Percentiles rank a stretch among this genome's conserved stretches.
Conservation (phyloP, 176 grass and related monocot species). For the Aegilops sharonensis region DNA sequence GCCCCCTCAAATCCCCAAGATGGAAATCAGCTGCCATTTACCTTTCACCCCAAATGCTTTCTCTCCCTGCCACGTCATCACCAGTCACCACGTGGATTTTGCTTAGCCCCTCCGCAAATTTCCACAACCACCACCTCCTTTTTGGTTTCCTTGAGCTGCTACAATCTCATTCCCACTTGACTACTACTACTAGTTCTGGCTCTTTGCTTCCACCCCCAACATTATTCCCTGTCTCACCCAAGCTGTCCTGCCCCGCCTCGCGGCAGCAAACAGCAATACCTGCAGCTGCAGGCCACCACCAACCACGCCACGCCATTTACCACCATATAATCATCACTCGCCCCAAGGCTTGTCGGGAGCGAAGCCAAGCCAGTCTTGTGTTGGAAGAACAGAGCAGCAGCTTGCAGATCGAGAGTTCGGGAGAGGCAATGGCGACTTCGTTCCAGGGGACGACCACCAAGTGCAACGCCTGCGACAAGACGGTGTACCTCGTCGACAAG, state of each 20-base stretch:
- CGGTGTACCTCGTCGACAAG: conserved; percentile 98
- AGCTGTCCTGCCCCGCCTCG: conserved; percentile 44
- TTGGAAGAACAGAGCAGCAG: background rate
- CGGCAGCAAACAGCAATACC: conserved; percentile 26
- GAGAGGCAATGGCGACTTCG: conserved; percentile 43
- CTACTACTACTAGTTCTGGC: background rate
- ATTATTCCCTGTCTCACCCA: conserved; percentile 35
- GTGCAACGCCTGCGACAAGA: conserved; percentile 96
- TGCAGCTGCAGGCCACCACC: conserved; percentile 40
- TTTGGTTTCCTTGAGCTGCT: background rate
- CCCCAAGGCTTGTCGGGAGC: conserved; percentile 5
- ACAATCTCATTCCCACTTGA: background rate
- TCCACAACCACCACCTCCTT: conserved; percentile 21
- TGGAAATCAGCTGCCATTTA: background rate
- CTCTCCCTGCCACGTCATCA: background rate
- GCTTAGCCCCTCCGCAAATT: conserved; percentile 34
- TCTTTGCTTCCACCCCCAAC: conserved; percentile 27
- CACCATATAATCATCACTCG: conserved; percentile 32
- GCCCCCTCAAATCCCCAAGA: background rate
- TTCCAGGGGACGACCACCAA: conserved; percentile 90
- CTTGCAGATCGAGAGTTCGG: background rate
- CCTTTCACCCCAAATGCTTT: background rate
- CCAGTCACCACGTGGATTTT: conserved; percentile 29
- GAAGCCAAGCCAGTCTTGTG: background rate
- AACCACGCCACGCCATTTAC: conserved; percentile 22